Evolutionary conservation across 139 green algal genomes (phyloP), one percentile per base, ranked within the genome.

Genomic region (Picochlorum sp.): DNA sequence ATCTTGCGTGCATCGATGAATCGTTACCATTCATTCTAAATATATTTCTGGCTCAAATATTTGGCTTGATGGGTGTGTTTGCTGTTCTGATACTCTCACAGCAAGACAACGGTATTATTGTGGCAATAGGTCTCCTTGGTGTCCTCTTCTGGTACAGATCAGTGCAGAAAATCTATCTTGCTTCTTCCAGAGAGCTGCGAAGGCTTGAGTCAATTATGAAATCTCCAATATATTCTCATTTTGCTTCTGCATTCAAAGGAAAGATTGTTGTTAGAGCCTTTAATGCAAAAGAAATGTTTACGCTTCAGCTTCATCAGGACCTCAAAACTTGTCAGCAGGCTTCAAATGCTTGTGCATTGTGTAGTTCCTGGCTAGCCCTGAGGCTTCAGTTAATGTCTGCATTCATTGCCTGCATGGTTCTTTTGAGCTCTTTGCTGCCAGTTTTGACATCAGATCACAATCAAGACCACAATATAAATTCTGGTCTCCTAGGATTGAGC

Each of bases 21-120:
- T 79, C 68, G 0, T 73, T 96, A 32, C 88, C 87, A 14, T 96
- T 96, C 75, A 91, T 91, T 20, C 39, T 78, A 28, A 96, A 96
- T 79, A 96, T 96, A 49, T 59, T 93, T 16, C 69, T 95, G 36
- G 86, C 88, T 25, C 83, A 87, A 61, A 28, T 59, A 29, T 72
- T 79, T 55, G 74, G 70, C 33, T 69, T 95, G 44, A 33, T 54
- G 0, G 86, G 85, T 2, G 55, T 88, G 26, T 45, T 85, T 8
- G 55, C 56, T 3, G 78, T 95, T n/a, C 67, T 95, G 58, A 54
- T 57, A 26, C 52, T 69, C 43, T 67, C 68, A 1, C 74, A 90
- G 50, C 81, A 84, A 3, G 50, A 64, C 28, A 33, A 29, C 30
- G 7, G 29, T 29, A 26, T 53, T 7, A 24, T 31, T 14, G 70